Percentiles rank a stretch among this genome's conserved stretches.
Evolutionary conservation across 805 yeast genomes (phyloP).

Genomic region (Lipomyces anomalus): DNA sequence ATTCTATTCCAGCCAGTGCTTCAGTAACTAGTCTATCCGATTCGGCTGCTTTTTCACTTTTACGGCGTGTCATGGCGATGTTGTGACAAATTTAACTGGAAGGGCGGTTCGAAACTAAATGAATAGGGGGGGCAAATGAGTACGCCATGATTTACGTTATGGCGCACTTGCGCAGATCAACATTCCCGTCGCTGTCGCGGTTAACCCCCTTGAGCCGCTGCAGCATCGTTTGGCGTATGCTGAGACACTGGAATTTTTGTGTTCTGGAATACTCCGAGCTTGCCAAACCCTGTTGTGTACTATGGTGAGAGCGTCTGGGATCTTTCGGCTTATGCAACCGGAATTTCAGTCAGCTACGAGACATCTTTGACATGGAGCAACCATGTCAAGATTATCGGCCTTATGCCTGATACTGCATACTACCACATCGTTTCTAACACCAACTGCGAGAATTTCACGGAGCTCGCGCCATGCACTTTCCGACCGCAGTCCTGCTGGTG

Average conservation of each 20-base stretch:
- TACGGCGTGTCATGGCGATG: no score
- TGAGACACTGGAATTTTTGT: constrained; percentile 17
- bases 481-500: constrained; percentile 2
- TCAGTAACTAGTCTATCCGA: no score
- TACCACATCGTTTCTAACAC: constrained; percentile 22
- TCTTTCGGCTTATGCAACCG: neutral
- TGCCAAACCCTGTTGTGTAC: constrained; percentile 18
- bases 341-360: constrained; percentile 15
- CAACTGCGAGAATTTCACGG: constrained; percentile 3
- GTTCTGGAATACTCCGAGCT: constrained; percentile 25
- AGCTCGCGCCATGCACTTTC: constrained; percentile 12
- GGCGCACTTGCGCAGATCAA: no score
- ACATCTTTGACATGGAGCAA: constrained; percentile 25
- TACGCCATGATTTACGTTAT: no score
- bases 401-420: constrained; percentile 24
- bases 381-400: constrained; percentile 22
- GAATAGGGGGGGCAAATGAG: no score
- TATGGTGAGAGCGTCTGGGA: constrained; percentile 23
- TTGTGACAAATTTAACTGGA: no score
- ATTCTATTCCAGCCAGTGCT: no score
- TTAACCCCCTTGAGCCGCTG: constrained; percentile 14
- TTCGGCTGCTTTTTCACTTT: no score
- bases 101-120: no score
- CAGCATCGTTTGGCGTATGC: constrained; percentile 24
- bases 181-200: constrained; percentile 14